Conservation (phyloP, 768 basidiomycete genomes). For the Pilatotrama ljubarskyi region DNA sequence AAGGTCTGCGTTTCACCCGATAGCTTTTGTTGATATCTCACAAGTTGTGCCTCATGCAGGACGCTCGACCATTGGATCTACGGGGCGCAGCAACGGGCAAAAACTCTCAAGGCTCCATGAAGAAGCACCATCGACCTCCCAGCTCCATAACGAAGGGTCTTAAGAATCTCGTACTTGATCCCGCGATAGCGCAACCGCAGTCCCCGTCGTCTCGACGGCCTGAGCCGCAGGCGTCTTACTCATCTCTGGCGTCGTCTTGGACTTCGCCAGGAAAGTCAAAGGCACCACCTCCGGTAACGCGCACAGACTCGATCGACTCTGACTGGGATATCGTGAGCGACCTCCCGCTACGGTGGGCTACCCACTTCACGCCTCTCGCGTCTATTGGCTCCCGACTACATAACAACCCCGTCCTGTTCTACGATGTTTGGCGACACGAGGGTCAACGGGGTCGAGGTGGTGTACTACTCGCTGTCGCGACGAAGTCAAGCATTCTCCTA, state of each 20-base stretch:
- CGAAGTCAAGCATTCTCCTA: constrained; percentile 68
- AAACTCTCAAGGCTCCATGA: constrained; percentile 26
- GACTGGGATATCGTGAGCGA: constrained; percentile 72
- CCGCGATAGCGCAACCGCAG: constrained; percentile 31
- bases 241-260: constrained; percentile 15
- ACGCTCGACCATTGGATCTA: constrained; percentile 60
- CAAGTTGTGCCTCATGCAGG: constrained; percentile 38
- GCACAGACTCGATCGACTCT: constrained; percentile 24
- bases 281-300: constrained; percentile 11
- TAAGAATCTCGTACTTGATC: constrained; percentile 55
- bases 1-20: constrained; percentile 44
- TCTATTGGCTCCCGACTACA: constrained; percentile 61
- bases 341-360: constrained; percentile 81
- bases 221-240: constrained; percentile 28
- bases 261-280: constrained; percentile 14
- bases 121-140: constrained; percentile 53
- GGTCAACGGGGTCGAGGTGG: constrained; percentile 45
- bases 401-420: constrained; percentile 59
- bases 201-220: constrained; percentile 32
- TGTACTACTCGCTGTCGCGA: constrained; percentile 70
- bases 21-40: background rate
- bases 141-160: constrained; percentile 63
- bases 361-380: constrained; percentile 81
- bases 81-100: constrained; percentile 51
- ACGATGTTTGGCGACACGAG: constrained; percentile 68